Evolutionary conservation across 2,329 filamentous ascomycete species (phyloP), one percentile per base, ranked within the genome.

Genomic region (Didymella lethalis): DNA sequence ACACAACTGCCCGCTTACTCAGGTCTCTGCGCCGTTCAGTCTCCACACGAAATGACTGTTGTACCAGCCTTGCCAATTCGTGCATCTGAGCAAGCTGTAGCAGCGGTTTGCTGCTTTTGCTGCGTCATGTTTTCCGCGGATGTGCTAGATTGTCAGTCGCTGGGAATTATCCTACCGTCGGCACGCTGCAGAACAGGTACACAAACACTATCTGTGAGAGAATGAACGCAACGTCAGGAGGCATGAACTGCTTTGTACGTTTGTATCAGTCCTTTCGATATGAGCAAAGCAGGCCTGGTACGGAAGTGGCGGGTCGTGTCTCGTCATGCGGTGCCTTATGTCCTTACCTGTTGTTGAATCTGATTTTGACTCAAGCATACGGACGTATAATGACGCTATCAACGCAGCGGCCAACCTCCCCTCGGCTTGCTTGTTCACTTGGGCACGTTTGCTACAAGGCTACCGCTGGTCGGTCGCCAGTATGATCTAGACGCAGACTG

Each of bases 71-170:
- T 32, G 32, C 31, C 32, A 45, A 44, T 18, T 28, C 11, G 7
- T 43, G 23, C 43, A 34, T 51, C 31, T 46, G 20, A 50, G 34
- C 50, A 54, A 54, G 46, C 23, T 47, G 41, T 41, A 34, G 40
- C 41, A 50, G 50, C 46, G 47, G 56, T 50, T 50, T 47, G 50
- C 28, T 50, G 26, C 32, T 41, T 46, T 47, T 50, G 38, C 45
- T 49, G 38, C 25, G 26, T 38, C 32, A 20, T 49, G 38, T 14
- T 26, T 18, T 12, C 32, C 26, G 47, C 41, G 56, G 50, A 45
- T 46, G 32, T 46, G 26, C 41, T 54, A 20, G 32, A 34, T 3
- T 25, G 45, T 40, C 45, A 38, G 40, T 46, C 7, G 26, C 31
- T 47, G 49, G 40, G 18, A 16, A 50, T 8, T 45, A 32, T 46